Percentiles rank a stretch among this genome's conserved stretches.
phyloP scores from a whole-genome alignment of 306 rosid species.

The Trifolium repens region DNA sequence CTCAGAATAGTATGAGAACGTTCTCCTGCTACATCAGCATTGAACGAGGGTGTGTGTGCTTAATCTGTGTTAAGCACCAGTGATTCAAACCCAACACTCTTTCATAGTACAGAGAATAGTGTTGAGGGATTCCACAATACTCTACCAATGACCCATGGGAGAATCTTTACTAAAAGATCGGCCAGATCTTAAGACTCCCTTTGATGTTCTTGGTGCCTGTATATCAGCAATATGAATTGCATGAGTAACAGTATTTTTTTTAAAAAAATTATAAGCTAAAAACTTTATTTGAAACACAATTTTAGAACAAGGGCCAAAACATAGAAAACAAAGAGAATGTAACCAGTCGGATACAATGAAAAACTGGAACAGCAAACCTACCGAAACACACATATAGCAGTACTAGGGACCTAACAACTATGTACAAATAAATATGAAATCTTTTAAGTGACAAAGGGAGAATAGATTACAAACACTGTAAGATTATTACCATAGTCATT shows the following conservation, averaged over 20 bases:
- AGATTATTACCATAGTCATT: too few species aligned
- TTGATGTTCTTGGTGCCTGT: slow-evolving; percentile 91
- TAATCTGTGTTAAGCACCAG: too few species aligned
- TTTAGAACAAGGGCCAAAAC: background rate
- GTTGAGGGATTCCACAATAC: slow-evolving; percentile 90
- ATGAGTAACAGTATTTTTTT: slow-evolving; percentile 20
- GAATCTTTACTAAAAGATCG: slow-evolving; percentile 95
- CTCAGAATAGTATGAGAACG: too few species aligned
- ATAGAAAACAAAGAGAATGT: background rate
- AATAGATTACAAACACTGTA: too few species aligned
- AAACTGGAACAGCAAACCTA: slow-evolving; percentile 3
- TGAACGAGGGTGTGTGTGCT: too few species aligned
- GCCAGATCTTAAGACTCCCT: slow-evolving; percentile 89
- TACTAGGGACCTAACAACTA: background rate
- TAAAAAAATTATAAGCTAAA: slow-evolving; percentile 5
- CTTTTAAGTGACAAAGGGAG: too few species aligned
- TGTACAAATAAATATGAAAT: slow-evolving; percentile 20
- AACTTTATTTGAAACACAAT: background rate
- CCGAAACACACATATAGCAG: slow-evolving; percentile 1
- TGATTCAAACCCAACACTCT: too few species aligned
- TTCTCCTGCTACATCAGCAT: too few species aligned
- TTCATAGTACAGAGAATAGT: slow-evolving; percentile 82
- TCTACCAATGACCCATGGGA: slow-evolving; percentile 92
- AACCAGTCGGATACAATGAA: background rate
- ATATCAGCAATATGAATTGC: slow-evolving; percentile 41